Evolutionary conservation across 305 asterid species (phyloP).

Genomic region (Fraxinus floribunda): DNA sequence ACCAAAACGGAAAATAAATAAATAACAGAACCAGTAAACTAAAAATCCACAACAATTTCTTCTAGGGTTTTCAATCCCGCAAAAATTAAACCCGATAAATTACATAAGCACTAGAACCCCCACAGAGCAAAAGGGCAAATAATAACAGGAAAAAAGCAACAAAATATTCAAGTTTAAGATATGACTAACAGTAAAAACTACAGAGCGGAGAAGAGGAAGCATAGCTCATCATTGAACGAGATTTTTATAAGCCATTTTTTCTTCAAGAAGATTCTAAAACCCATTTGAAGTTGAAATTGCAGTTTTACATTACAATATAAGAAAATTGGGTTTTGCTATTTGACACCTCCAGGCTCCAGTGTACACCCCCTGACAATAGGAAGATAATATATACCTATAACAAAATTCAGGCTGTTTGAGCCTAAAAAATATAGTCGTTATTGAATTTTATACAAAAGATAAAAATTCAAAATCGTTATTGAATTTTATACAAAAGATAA

Average conservation of each 20-base stretch:
- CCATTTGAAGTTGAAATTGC: not conserved
- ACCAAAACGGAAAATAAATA: conserved; percentile 12
- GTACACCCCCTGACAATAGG: no score
- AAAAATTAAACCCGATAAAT: not conserved
- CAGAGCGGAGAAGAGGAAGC: not conserved
- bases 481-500: no score
- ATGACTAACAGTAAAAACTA: not conserved
- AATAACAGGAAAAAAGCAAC: not conserved
- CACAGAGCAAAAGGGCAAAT: not conserved
- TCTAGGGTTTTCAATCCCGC: not conserved
- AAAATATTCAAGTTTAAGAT: not conserved
- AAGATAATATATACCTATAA: no score
- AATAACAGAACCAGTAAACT: conserved; percentile 12
- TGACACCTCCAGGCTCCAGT: no score
- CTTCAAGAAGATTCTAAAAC: not conserved
- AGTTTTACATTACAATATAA: not conserved
- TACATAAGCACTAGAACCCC: not conserved
- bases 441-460: no score
- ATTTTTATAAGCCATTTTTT: not conserved
- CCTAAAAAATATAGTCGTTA: no score
- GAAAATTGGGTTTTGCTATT: no score
- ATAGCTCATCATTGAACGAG: not conserved
- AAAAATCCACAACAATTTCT: not conserved
- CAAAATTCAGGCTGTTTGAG: no score
- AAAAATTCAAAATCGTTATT: no score